Percentiles rank a stretch among this genome's conserved stretches.
phyloP scores from a whole-genome alignment of 1,284 basidiomycete species.

The Pseudozyma hubeiensis region DNA sequence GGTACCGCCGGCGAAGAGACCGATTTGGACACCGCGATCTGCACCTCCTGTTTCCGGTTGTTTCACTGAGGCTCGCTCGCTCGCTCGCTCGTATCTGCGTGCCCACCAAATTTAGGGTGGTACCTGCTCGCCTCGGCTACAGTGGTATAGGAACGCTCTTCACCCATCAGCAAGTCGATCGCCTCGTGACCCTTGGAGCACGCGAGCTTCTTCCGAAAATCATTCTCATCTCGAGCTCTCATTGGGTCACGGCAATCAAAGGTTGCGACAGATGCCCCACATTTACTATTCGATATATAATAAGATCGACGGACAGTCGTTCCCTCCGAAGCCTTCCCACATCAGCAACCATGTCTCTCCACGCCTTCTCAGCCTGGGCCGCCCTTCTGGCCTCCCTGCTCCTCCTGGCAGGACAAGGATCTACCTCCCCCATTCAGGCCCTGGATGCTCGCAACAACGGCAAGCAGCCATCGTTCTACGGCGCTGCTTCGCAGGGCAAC shows the following conservation, averaged over 20 bases:
- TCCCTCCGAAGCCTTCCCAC: too few relatives aligned
- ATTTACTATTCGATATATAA: background rate
- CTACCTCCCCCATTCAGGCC: slow-evolving; percentile 14
- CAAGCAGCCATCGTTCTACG: slow-evolving; percentile 36
- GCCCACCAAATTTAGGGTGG: background rate
- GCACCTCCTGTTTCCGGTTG: too few relatives aligned
- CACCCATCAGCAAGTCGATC: slow-evolving; percentile 10
- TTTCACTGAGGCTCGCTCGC: too few relatives aligned
- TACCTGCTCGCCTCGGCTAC: too few relatives aligned
- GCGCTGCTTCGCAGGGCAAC: slow-evolving; percentile 57
- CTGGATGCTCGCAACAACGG: slow-evolving; percentile 17
- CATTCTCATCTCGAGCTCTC: background rate
- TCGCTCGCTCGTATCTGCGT: too few relatives aligned
- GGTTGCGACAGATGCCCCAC: background rate
- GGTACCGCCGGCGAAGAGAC: slow-evolving; percentile 11
- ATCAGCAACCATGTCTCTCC: slow-evolving; percentile 7
- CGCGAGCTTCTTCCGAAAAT: slow-evolving; percentile 10
- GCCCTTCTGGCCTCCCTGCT: slow-evolving; percentile 12
- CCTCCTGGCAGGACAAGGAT: background rate
- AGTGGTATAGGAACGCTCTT: too few relatives aligned
- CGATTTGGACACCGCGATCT: slow-evolving; percentile 5
- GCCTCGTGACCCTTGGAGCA: slow-evolving; percentile 22
- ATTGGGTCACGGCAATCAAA: slow-evolving; percentile 1
- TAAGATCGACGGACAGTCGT: too few relatives aligned
- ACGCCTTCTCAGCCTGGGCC: slow-evolving; percentile 4